Base-by-base conservation (phyloP, 495 filamentous ascomycete genomes). In the Penicillium desertorum region DNA sequence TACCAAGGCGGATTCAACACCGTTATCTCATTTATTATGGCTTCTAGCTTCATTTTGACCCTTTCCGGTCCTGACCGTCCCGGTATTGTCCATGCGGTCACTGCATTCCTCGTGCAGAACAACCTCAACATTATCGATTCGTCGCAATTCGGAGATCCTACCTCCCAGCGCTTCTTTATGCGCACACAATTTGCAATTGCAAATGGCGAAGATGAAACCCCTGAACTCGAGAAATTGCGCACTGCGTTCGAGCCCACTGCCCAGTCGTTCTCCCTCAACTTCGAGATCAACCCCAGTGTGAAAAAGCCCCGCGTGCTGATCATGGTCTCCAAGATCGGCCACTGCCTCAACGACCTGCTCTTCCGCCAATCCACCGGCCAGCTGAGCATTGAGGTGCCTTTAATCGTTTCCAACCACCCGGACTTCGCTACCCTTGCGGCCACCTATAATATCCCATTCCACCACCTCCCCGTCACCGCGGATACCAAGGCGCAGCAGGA, bases 291-390 rank as follows among this genome's bases (percentile, higher is more conserved):
- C 58, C 78, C 83, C 30, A 78, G 81, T 22, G 70, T 79, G 45
- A 74, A 83, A 63, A 89, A 88, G 71, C 81, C 84, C 23, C 79
- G 82, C 53, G 83, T 89, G 56, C 77, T 91, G 66, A 88, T 91
- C 78, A 89, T 91, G 86, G 87, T 90, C 58, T 88, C 84, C 54
- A 91, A 91, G 75, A 89, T 88, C 64, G 88, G 88, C 42, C 87
- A 90, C 74, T 91, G 88, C 69, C 76, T 91, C 51, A 89, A 91
- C 70, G 88, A 91, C 67, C 74, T 91, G n/a, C 80, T 91, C 14
- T 91, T 87, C 82, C 83, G 88, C 44, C 79, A 83, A 56, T 78
- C 78, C 5, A 86, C 73, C 19, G 73, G 71, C 52, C 75, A 77
- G 55, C 76, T 91, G 14, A 79, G 79, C 65, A 83, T 91, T 61